Conservation (phyloP, 495 filamentous ascomycete species). For the Penicillium cosmopolitanum region DNA sequence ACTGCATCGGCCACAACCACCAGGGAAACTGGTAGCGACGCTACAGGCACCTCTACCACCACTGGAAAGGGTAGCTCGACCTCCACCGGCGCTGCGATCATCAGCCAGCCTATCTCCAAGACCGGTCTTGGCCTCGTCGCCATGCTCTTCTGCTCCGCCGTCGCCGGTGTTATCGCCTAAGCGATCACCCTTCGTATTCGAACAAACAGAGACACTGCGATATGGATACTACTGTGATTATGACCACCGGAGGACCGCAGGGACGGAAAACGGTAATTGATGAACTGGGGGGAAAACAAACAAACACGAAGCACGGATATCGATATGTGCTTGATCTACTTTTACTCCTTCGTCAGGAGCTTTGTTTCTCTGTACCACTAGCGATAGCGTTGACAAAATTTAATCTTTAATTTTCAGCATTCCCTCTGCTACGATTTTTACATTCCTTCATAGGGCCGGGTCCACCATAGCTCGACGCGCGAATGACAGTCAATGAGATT, state of each 20-base stretch:
- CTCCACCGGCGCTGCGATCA: slow-evolving; percentile 24
- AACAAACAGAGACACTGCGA: background rate
- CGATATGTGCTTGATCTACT: background rate
- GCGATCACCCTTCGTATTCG: background rate
- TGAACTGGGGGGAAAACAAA: background rate
- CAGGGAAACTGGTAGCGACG: slow-evolving; percentile 21
- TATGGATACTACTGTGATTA: background rate
- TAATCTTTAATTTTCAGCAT: slow-evolving; percentile 4
- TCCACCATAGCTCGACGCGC: background rate
- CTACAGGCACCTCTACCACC: slow-evolving; percentile 16
- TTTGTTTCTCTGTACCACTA: slow-evolving; percentile 7
- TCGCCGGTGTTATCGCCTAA: slow-evolving; percentile 35
- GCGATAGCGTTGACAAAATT: background rate
- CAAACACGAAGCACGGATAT: background rate
- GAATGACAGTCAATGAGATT: background rate
- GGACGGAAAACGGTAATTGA: slow-evolving; percentile 5
- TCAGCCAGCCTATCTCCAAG: slow-evolving; percentile 33
- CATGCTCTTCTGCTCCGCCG: slow-evolving; percentile 40
- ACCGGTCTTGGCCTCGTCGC: slow-evolving; percentile 40
- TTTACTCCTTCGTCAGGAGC: background rate
- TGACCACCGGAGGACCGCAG: slow-evolving; percentile 7
- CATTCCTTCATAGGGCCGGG: background rate
- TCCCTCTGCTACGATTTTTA: background rate
- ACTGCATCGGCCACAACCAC: slow-evolving; percentile 35
- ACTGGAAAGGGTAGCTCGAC: slow-evolving; percentile 13